phyloP scores from a whole-genome alignment of 306 rosid species.

The Urtica urens region DNA sequence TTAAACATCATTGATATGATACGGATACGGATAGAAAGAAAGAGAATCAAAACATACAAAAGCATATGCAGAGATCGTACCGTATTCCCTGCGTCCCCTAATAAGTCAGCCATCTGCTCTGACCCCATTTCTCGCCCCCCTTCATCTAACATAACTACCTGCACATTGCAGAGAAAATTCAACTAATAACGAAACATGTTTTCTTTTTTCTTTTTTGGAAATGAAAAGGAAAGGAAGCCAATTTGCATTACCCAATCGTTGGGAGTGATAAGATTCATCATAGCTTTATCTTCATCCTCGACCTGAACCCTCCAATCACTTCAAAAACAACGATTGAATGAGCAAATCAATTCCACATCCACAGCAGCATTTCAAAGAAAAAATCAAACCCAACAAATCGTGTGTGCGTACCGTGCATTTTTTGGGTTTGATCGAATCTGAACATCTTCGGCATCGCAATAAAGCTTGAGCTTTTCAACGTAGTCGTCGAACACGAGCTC shows the following conservation, averaged over 20 bases:
- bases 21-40: not conserved
- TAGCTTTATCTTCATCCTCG: constrained; percentile 56
- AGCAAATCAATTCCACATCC: not conserved
- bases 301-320: constrained; percentile 73
- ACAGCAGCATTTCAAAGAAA: not conserved
- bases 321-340: constrained; percentile 1
- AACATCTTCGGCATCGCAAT: constrained; percentile 62
- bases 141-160: constrained; percentile 96
- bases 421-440: constrained; percentile 63
- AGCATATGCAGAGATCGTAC: constrained; percentile 41
- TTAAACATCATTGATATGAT: not conserved
- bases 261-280: constrained; percentile 56
- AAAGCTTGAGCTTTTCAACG: constrained; percentile 50
- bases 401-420: constrained; percentile 59
- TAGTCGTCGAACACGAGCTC: constrained; percentile 64
- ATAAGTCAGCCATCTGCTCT: constrained; percentile 71
- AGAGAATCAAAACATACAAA: not conserved
- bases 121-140: constrained; percentile 56
- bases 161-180: not conserved
- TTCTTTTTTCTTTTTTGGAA: not conserved
- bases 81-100: constrained; percentile 72
- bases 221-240: constrained; percentile 4
- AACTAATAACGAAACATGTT: not conserved
- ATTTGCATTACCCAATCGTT: constrained; percentile 76
- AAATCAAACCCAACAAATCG: not conserved